These are phyloP conservation scores for Verticillium isaacii DNA, from an alignment of 2,329 filamentous ascomycete species.

Conservation along the genomic window DNA sequence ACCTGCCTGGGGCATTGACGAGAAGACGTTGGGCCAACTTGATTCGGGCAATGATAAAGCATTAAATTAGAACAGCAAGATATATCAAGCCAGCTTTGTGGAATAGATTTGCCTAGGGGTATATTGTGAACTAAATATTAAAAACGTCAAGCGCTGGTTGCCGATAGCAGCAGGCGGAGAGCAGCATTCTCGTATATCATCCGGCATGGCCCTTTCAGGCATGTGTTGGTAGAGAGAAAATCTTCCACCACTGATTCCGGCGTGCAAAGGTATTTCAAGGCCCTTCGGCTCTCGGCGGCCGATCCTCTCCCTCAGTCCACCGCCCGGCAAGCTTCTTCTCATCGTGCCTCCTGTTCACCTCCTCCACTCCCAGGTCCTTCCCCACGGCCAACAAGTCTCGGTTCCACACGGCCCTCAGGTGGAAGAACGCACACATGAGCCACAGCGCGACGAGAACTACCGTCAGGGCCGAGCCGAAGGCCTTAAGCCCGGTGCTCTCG, in stretches of 20 bases:
- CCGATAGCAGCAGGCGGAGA: too few species aligned
- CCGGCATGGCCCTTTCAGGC: too few species aligned
- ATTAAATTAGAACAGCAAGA: too few species aligned
- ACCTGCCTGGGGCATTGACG: too few species aligned
- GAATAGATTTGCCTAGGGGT: too few species aligned
- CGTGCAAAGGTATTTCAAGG: not conserved
- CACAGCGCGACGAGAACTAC: slow-evolving; percentile 45
- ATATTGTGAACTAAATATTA: too few species aligned
- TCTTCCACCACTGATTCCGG: not conserved
- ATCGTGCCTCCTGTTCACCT: slow-evolving; percentile 15
- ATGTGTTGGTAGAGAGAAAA: too few species aligned
- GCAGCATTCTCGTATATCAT: too few species aligned
- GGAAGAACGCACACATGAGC: slow-evolving; percentile 38
- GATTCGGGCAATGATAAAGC: too few species aligned
- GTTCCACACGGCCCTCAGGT: slow-evolving; percentile 37
- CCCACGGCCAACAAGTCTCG: slow-evolving; percentile 45
- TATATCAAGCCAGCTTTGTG: too few species aligned
- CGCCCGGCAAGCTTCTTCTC: slow-evolving; percentile 7
- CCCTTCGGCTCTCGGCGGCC: not conserved
- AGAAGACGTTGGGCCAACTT: too few species aligned
- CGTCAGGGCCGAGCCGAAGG: slow-evolving; percentile 45
- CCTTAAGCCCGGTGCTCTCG: slow-evolving; percentile 38
- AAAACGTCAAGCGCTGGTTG: too few species aligned
- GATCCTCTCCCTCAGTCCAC: not conserved
- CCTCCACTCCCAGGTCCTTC: slow-evolving; percentile 46